Evolutionary conservation across 305 asterid species (phyloP).

Genomic region (Solanum hybrid): DNA sequence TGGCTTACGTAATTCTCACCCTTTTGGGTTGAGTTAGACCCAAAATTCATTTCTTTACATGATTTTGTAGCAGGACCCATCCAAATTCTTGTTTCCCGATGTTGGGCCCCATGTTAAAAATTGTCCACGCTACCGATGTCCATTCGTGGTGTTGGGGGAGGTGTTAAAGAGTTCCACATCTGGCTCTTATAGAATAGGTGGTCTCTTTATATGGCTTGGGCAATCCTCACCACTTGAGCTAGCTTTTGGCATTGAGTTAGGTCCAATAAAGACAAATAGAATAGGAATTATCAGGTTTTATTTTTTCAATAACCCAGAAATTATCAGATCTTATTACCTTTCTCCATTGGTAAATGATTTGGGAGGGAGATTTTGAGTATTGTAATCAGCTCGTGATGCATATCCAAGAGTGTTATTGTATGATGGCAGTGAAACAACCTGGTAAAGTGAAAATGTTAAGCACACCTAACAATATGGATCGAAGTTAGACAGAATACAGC

Average conservation of each 20-base stretch:
- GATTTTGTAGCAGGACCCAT: background rate
- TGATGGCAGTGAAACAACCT: slow-evolving; percentile 86
- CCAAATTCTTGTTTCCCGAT: background rate
- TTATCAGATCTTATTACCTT: slow-evolving; percentile 37
- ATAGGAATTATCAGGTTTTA: background rate
- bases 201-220: background rate
- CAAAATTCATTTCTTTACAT: background rate
- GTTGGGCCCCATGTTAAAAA: background rate
- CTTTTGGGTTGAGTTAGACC: background rate
- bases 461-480: background rate
- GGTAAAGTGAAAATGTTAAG: slow-evolving; percentile 5
- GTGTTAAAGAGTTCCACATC: background rate
- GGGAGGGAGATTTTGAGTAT: slow-evolving; percentile 65
- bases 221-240: background rate
- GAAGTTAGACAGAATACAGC: background rate
- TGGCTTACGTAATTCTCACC: background rate
- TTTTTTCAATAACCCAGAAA: background rate
- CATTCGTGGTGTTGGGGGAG: background rate
- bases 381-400: slow-evolving; percentile 75
- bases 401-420: slow-evolving; percentile 58
- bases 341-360: slow-evolving; percentile 61
- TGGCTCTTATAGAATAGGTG: background rate
- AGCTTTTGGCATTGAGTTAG: background rate
- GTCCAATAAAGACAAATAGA: background rate
- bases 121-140: background rate